Evolutionary conservation across 2,329 filamentous ascomycete species (phyloP).

Genomic region (Aspergillus melleus): DNA sequence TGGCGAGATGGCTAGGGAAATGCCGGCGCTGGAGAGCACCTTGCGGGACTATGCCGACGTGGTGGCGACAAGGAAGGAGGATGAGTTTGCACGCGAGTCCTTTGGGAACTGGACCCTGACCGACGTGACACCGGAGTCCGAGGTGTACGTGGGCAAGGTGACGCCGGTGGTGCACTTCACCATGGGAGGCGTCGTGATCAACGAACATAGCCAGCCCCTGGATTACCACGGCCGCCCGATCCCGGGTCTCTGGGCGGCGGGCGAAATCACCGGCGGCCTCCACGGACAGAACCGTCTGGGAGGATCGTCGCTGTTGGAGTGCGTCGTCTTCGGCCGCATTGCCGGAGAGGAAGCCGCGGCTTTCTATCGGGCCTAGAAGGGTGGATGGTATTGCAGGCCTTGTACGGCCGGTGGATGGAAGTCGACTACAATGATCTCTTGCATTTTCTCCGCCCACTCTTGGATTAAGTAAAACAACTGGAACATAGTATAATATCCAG

Average conservation of each 20-base stretch:
- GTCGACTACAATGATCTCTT: too few species aligned
- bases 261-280: slow-evolving; percentile 64
- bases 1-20: slow-evolving; percentile 43
- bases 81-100: slow-evolving; percentile 50
- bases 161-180: slow-evolving; percentile 67
- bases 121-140: slow-evolving; percentile 50
- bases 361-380: slow-evolving; percentile 10
- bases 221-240: slow-evolving; percentile 46
- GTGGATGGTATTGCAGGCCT: too few species aligned
- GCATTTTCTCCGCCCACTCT: too few species aligned
- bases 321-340: slow-evolving; percentile 63
- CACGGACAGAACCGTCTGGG: slow-evolving; percentile 64
- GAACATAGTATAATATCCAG: too few species aligned
- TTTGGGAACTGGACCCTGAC: slow-evolving; percentile 59
- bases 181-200: slow-evolving; percentile 64
- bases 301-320: slow-evolving; percentile 63
- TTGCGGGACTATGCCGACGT: slow-evolving; percentile 52
- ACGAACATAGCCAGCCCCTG: slow-evolving; percentile 55
- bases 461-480: too few species aligned
- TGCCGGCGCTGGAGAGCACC: slow-evolving; percentile 38
- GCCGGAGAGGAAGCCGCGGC: slow-evolving; percentile 53
- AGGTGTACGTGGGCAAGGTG: slow-evolving; percentile 59
- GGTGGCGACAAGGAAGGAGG: slow-evolving; percentile 42
- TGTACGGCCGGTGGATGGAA: too few species aligned
- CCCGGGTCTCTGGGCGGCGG: slow-evolving; percentile 61